Conservation (phyloP, 2,329 filamentous ascomycete species). For the Magnaporthiopsis incrustans region DNA sequence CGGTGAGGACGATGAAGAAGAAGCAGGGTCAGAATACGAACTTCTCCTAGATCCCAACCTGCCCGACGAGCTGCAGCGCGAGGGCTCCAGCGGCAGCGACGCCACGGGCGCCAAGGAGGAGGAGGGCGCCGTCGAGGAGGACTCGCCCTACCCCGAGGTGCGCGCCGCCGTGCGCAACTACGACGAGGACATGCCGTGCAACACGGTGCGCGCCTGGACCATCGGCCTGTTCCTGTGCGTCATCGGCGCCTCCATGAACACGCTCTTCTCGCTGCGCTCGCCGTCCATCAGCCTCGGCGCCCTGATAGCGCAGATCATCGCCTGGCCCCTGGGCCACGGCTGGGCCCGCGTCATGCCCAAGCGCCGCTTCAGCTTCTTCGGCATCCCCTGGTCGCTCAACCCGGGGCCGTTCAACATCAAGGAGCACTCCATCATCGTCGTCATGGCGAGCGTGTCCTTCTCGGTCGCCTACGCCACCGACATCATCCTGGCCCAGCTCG, state of each 20-base stretch:
- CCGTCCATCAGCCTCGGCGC: conserved; percentile 54
- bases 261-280: conserved; percentile 53
- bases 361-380: conserved; percentile 42
- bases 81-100: conserved; percentile 12
- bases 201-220: conserved; percentile 57
- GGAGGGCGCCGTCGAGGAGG: conserved; percentile 28
- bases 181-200: conserved; percentile 58
- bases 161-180: conserved; percentile 56
- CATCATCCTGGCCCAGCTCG: conserved; percentile 61
- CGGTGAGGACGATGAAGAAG: conserved; percentile 33
- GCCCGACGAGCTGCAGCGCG: conserved; percentile 31
- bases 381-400: conserved; percentile 50
- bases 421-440: conserved; percentile 59
- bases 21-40: conserved; percentile 43
- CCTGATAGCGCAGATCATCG: conserved; percentile 55
- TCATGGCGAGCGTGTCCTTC: conserved; percentile 66
- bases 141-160: conserved; percentile 61
- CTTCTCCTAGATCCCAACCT: conserved; percentile 47
- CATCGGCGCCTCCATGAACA: conserved; percentile 53
- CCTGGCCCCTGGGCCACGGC: conserved; percentile 53
- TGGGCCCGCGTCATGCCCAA: conserved; percentile 51
- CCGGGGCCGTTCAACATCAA: conserved; percentile 64
- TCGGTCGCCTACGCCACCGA: conserved; percentile 66
- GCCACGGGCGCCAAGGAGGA: conserved; percentile 19
- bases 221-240: conserved; percentile 51